phyloP scores from a whole-genome alignment of 305 asterid genomes.

The Withania somnifera region DNA sequence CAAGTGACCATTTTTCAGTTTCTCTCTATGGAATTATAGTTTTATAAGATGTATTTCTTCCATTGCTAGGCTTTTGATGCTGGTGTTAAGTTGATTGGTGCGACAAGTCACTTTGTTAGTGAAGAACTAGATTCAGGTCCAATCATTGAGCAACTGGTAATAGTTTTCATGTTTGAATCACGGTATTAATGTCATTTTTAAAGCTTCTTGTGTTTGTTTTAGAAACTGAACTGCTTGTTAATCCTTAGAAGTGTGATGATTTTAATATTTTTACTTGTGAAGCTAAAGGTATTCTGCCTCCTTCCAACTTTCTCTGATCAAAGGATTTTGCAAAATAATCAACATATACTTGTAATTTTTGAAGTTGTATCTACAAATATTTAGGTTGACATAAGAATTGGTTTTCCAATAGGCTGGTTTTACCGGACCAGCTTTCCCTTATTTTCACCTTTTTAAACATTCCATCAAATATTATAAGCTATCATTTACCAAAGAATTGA shows the following conservation, averaged over 20 bases:
- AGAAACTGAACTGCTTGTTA: background rate
- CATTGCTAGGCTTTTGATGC: slow-evolving; percentile 72
- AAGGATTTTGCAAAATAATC: background rate
- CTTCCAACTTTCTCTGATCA: background rate
- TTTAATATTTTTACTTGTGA: background rate
- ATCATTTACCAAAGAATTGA: background rate
- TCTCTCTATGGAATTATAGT: background rate
- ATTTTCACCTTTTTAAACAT: background rate
- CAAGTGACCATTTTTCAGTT: background rate
- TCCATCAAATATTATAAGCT: background rate
- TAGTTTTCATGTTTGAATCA: background rate
- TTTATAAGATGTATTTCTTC: background rate
- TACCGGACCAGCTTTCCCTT: background rate
- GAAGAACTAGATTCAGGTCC: slow-evolving; percentile 95
- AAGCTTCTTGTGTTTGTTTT: background rate
- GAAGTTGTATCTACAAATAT: background rate
- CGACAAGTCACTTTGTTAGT: slow-evolving; percentile 85
- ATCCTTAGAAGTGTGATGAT: background rate
- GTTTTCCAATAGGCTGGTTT: background rate
- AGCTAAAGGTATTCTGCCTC: background rate
- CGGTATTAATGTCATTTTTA: background rate
- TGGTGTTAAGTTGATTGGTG: slow-evolving; percentile 96
- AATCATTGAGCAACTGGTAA: slow-evolving; percentile 94
- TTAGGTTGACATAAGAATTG: background rate
- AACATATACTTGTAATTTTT: background rate